Evolutionary conservation across 345 rosid genomes (phyloP).

Genomic region (Lenwebbia sp.): DNA sequence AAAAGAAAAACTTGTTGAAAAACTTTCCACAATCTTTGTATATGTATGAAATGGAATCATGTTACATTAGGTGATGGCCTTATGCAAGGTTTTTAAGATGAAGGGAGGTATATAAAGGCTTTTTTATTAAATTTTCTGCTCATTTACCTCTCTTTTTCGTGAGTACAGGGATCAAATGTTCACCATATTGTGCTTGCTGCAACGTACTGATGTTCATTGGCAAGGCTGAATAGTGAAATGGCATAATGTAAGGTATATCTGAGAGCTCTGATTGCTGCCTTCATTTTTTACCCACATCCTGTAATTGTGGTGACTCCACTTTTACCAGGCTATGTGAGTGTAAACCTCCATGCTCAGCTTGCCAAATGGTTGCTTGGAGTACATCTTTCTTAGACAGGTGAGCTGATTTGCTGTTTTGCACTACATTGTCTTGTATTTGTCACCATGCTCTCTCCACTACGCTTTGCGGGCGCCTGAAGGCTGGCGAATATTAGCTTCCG

Average conservation of each 20-base stretch:
- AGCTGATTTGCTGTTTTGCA: not conserved
- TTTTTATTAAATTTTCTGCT: not conserved
- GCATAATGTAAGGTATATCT: constrained; percentile 50
- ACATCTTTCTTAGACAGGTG: constrained; percentile 69
- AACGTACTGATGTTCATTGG: not conserved
- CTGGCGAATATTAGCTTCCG: not conserved
- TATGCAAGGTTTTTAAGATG: not conserved
- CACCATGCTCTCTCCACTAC: not conserved
- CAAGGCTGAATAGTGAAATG: constrained; percentile 45
- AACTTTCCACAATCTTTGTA: not conserved
- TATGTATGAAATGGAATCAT: not conserved
- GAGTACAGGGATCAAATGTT: not conserved
- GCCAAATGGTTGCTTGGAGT: constrained; percentile 35
- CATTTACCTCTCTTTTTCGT: not conserved
- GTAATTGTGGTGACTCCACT: not conserved
- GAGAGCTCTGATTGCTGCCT: not conserved
- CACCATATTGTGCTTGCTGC: not conserved
- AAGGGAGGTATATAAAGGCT: not conserved
- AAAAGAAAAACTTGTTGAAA: not conserved
- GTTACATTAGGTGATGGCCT: not conserved
- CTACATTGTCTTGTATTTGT: not conserved
- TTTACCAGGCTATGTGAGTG: constrained; percentile 53
- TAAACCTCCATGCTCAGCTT: constrained; percentile 69
- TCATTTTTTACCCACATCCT: not conserved
- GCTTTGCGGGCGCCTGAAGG: not conserved